phyloP scores from a whole-genome alignment of 1,284 basidiomycete genomes.

The Malassezia yamatoensis region DNA sequence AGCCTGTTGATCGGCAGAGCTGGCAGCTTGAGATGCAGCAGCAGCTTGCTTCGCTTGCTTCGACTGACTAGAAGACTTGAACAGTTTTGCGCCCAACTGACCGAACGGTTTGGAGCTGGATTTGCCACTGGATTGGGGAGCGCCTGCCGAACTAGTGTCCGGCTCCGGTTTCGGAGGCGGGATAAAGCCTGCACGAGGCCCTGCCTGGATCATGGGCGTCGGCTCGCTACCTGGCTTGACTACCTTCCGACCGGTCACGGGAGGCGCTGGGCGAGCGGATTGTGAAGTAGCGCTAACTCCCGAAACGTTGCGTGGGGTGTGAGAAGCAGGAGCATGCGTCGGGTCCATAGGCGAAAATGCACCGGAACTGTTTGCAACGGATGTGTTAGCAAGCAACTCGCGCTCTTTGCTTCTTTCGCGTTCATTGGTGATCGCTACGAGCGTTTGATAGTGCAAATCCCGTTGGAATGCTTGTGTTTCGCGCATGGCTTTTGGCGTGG shows the following conservation, averaged over 20 bases:
- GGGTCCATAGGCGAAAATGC: too few species aligned
- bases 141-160: slow-evolving; percentile 5
- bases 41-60: slow-evolving; percentile 1
- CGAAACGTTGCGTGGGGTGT: neutral
- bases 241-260: neutral
- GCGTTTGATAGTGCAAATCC: slow-evolving; percentile 30
- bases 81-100: neutral
- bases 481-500: slow-evolving; percentile 39
- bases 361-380: too few species aligned
- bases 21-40: too few species aligned
- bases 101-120: neutral
- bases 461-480: slow-evolving; percentile 38
- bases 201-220: slow-evolving; percentile 11
- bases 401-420: slow-evolving; percentile 8
- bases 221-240: neutral
- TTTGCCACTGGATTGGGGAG: neutral
- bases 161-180: slow-evolving; percentile 11
- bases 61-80: neutral
- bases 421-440: slow-evolving; percentile 24
- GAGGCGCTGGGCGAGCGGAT: neutral
- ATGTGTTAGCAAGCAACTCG: neutral
- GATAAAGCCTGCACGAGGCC: slow-evolving; percentile 8
- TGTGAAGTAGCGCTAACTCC: neutral
- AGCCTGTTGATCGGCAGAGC: too few species aligned
- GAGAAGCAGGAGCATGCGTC: neutral